These are phyloP conservation scores for Spathaspora sp. DNA, from an alignment of 805 yeast species.

Conservation along the genomic window DNA sequence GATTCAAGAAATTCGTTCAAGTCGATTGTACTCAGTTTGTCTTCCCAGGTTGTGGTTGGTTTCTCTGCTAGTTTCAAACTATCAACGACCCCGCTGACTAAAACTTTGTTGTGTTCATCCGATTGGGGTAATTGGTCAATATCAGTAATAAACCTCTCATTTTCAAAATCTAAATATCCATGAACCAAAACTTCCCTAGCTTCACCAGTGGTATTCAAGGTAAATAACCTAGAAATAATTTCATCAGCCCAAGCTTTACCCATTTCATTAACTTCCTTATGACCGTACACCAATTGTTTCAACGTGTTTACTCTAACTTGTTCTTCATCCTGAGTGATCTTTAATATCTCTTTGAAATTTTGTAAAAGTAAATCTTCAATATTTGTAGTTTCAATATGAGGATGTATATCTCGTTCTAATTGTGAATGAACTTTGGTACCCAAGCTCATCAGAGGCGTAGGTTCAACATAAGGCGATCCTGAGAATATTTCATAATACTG, in stretches of 20 bases:
- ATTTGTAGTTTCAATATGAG: slow-evolving; percentile 19
- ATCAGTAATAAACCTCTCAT: slow-evolving; percentile 11
- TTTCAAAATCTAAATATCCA: slow-evolving; percentile 39
- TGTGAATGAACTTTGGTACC: slow-evolving; percentile 48
- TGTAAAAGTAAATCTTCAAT: not conserved
- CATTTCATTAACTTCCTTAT: slow-evolving; percentile 11
- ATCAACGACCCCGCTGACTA: slow-evolving; percentile 67
- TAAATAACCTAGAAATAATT: slow-evolving; percentile 33
- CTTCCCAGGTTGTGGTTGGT: not conserved
- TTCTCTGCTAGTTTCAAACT: slow-evolving; percentile 24
- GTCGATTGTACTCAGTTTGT: slow-evolving; percentile 17
- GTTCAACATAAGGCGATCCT: slow-evolving; percentile 22
- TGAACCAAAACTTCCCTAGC: slow-evolving; percentile 65
- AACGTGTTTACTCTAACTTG: not conserved
- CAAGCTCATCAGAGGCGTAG: slow-evolving; percentile 37
- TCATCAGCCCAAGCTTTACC: slow-evolving; percentile 39
- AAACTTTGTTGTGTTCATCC: slow-evolving; percentile 15
- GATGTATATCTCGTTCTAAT: slow-evolving; percentile 47
- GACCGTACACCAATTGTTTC: slow-evolving; percentile 10
- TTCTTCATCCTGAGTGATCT: not conserved
- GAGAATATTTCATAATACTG: slow-evolving; percentile 51
- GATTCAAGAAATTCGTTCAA: slow-evolving; percentile 18
- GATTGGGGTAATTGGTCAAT: not conserved
- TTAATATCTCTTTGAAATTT: slow-evolving; percentile 4
- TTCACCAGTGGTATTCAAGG: slow-evolving; percentile 43